Evolutionary conservation across 2,329 filamentous ascomycete genomes (phyloP), one percentile per base, ranked within the genome.

Genomic region (Colletotrichum sojae): DNA sequence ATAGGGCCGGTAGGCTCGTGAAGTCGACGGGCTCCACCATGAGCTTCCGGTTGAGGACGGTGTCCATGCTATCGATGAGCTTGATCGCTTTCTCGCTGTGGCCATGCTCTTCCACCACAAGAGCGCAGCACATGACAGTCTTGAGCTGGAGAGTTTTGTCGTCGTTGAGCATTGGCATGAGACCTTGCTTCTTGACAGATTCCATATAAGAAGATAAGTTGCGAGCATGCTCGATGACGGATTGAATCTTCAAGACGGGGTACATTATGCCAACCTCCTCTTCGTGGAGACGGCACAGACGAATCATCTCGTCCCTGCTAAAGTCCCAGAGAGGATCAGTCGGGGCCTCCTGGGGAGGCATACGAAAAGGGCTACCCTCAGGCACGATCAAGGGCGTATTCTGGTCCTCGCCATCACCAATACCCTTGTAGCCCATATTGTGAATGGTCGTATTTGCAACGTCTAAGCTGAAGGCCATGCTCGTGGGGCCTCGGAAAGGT

Each of bases 251-350:
- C 54, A 97, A 79, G 4, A 97, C 88, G 0, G 95, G 95, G 78
- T 97, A 97, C 94, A 97, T 97, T 75, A 95, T 88, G 51, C 94
- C 94, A 75, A 97, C 91, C 77, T 98, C 95, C 74, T 98, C 94
- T 73, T 97, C 93, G 76, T 96, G 95, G 0, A 97, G 84, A 15
- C 89, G 86, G 72, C 93, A 94, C 15, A 98, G 82, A 1, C 94
- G 89, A 20, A 95, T 79, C 75, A 96, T 93, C 76, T 98, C 94
- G 43, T 94, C 90, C 75, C 91, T 91, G 62, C 88, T 88, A 56
- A 97, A 88, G 8, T 90, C 86, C 89, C 94, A 95, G 31, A 98
- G 87, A 0, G 94, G 94, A 76, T 98, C 95, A 85, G 70, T 12
- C 61, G 67, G 45, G 16, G 69, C 67, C 31, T 73, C 68, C 9